Evolutionary conservation across 1,284 basidiomycete genomes (phyloP).

Genomic region (Leccinum glutinopallens): DNA sequence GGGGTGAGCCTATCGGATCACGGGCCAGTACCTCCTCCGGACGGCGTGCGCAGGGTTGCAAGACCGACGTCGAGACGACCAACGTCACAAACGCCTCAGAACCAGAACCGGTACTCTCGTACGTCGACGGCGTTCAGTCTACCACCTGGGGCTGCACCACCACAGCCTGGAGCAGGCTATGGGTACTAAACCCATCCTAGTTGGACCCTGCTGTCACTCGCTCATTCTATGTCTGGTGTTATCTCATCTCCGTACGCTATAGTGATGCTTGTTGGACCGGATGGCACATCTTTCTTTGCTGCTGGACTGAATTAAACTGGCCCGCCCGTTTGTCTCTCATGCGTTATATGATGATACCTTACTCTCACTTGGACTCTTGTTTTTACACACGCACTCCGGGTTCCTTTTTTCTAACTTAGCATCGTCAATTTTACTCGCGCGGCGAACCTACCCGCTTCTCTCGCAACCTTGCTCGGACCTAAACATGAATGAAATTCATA

Average conservation of each 20-base stretch:
- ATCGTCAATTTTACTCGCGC: not conserved
- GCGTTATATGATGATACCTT: slow-evolving; percentile 18
- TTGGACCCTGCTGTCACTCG: slow-evolving; percentile 11
- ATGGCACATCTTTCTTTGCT: slow-evolving; percentile 9
- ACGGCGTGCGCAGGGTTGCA: slow-evolving; percentile 73
- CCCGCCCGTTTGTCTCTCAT: not conserved
- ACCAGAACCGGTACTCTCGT: slow-evolving; percentile 72
- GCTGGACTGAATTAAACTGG: slow-evolving; percentile 4
- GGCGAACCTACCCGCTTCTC: not conserved
- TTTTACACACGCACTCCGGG: not conserved
- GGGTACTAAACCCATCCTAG: slow-evolving; percentile 22
- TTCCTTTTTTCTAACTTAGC: slow-evolving; percentile 2
- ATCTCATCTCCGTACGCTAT: slow-evolving; percentile 11
- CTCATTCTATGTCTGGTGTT: slow-evolving; percentile 5
- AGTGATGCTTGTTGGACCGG: slow-evolving; percentile 20
- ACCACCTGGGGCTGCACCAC: slow-evolving; percentile 76
- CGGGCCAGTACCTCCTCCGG: slow-evolving; percentile 77
- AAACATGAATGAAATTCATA: not conserved
- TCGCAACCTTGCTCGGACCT: slow-evolving; percentile 1
- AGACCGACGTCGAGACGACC: slow-evolving; percentile 54
- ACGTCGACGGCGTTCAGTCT: slow-evolving; percentile 52
- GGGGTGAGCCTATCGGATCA: slow-evolving; percentile 78
- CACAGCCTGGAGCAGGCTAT: slow-evolving; percentile 43
- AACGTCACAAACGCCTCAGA: slow-evolving; percentile 54
- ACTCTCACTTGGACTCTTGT: slow-evolving; percentile 1